Conservation (phyloP, 2,329 filamentous ascomycete species). For the Clonostachys byssicola region DNA sequence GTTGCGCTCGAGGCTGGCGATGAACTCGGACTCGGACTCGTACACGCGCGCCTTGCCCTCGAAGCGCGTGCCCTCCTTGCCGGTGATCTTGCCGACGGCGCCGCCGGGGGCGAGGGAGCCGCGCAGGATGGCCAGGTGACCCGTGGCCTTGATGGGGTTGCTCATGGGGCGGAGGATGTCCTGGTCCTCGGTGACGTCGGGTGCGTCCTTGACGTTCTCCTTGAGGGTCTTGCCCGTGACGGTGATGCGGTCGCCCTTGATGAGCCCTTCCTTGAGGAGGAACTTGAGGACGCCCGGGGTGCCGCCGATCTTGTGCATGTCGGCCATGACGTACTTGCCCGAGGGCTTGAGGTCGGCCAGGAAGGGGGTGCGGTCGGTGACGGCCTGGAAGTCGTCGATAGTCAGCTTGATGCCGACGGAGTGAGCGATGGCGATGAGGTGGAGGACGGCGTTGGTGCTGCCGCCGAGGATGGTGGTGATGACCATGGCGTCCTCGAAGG, state of each 20-base stretch:
- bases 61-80: slow-evolving; percentile 85
- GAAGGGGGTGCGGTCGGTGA: slow-evolving; percentile 75
- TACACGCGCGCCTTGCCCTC: slow-evolving; percentile 78
- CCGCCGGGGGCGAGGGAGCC: slow-evolving; percentile 83
- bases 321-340: slow-evolving; percentile 83
- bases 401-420: slow-evolving; percentile 77
- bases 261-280: slow-evolving; percentile 75
- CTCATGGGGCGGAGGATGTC: slow-evolving; percentile 75
- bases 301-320: slow-evolving; percentile 80
- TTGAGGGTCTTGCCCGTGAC: slow-evolving; percentile 88
- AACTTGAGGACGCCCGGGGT: slow-evolving; percentile 86
- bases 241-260: slow-evolving; percentile 76
- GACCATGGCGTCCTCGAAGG: slow-evolving; percentile 83
- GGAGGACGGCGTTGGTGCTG: slow-evolving; percentile 81
- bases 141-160: slow-evolving; percentile 82
- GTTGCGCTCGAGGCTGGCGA: slow-evolving; percentile 70
- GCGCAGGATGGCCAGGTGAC: slow-evolving; percentile 84
- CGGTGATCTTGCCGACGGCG: slow-evolving; percentile 89
- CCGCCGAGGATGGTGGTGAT: slow-evolving; percentile 79
- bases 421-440: slow-evolving; percentile 81
- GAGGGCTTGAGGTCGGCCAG: slow-evolving; percentile 81
- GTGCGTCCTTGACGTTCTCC: slow-evolving; percentile 75
- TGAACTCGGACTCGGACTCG: slow-evolving; percentile 78
- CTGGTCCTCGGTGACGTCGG: slow-evolving; percentile 72
- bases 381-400: slow-evolving; percentile 81